Conservation (phyloP, 768 basidiomycete species). For the Rhodotorula diobovata region DNA sequence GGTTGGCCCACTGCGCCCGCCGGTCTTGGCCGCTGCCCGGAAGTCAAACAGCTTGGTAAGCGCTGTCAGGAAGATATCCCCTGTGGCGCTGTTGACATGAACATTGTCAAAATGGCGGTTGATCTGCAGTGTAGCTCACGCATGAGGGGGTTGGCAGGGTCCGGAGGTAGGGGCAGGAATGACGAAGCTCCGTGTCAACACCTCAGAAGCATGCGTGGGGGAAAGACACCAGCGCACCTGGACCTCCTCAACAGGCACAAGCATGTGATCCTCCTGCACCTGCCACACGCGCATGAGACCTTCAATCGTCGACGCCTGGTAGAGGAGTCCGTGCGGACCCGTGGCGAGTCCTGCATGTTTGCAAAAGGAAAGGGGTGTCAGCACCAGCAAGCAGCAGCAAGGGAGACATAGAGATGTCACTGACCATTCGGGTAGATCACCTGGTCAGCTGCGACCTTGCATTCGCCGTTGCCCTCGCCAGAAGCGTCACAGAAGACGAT, state of each 20-base stretch:
- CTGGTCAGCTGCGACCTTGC: conserved; percentile 58
- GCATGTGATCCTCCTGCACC: conserved; percentile 57
- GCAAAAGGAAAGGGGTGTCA: too few relatives aligned
- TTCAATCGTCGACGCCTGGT: conserved; percentile 54
- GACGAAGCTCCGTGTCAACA: too few relatives aligned
- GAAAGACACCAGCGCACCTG: too few relatives aligned
- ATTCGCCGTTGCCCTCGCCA: conserved; percentile 49
- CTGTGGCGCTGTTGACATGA: conserved; percentile 53
- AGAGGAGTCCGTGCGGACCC: conserved; percentile 51
- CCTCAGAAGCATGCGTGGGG: too few relatives aligned
- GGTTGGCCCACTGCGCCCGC: conserved; percentile 48
- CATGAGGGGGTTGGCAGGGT: neutral
- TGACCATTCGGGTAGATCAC: conserved; percentile 61
- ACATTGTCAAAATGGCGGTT: conserved; percentile 59
- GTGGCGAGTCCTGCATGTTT: conserved; percentile 11
- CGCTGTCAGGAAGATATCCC: conserved; percentile 63
- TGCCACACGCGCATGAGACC: conserved; percentile 59
- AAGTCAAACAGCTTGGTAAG: conserved; percentile 51
- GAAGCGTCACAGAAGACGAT: conserved; percentile 64
- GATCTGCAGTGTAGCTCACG: conserved; percentile 1
- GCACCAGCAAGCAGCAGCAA: accelerated
- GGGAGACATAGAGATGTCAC: neutral
- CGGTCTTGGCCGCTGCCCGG: conserved; percentile 28
- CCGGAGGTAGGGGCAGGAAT: neutral
- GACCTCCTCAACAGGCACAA: conserved; percentile 58